Base-by-base conservation (phyloP, 306 rosid species). In the Dalbergia cultrata region DNA sequence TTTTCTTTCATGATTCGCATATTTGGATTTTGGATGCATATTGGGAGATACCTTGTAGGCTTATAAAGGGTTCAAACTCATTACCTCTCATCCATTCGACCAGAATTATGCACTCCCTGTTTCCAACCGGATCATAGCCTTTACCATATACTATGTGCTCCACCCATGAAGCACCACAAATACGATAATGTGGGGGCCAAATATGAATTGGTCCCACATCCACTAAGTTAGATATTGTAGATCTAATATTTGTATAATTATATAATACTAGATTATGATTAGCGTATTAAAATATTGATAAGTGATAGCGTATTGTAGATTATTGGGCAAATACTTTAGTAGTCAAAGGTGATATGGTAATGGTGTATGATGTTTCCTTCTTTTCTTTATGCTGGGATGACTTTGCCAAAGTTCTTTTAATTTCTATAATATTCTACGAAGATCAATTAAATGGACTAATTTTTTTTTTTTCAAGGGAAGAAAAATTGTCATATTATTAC, bases 41-140 rank as follows among this genome's bases (percentile, higher is more conserved):
- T 57, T 58, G 81, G 64, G 60, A 7, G 31, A 26, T 14, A 9
- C 69, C 58, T 70, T 88, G 88, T 78, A 81, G 89, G 89, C 85
- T 86, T 83, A 66, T 66, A 35, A 80, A 76, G 86, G 87, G 70
- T 69, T 85, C 83, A 76, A 84, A 83, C 77, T 85, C 74, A 83
- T 90, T 44, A 43, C 80, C 54, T 82, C 45, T 80, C 79, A 58
- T 81, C 57, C 69, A 31, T 39, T 61, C 67, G 81, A 70, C 35
- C 54, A 74, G 78, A 80, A 82, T 80, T 70, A 35, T 89, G 92
- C 81, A 76, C 67, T 79, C 92, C 87, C 76, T 34, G 73, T 73
- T 85, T 86, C 84, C 90, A 91, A 88, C 97, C 77, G 53, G 80
- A 91, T 91, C 83, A 86, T 90, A 50, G 52, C 73, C 77, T 68